Base-by-base conservation (phyloP, 2,329 filamentous ascomycete species). In the Sporothrix sp. region DNA sequence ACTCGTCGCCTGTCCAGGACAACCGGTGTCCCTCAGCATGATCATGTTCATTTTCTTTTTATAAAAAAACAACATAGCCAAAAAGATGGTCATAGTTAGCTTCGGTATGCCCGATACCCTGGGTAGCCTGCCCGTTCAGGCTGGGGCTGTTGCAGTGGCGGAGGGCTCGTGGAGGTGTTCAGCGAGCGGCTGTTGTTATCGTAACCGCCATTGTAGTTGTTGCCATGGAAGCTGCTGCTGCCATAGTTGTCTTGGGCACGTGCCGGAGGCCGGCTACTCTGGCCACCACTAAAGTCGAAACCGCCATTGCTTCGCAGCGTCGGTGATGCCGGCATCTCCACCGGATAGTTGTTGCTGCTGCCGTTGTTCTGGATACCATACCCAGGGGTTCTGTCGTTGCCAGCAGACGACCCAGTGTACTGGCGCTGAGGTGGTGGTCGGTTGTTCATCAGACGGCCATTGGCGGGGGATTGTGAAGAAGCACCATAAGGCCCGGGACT, bases 381-480 rank as follows among this genome's bases (percentile, higher is more conserved):
- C 9, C 51, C 61, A 45, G 54, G 55, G 7, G 36, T 36, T 6
- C 23, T 28, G 33, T 14, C 10, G 32, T 28, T 43, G n/a, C 38
- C 35, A 20, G 14, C 35, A 3, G 18, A 4, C 25, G 49, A 18
- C 23, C 44, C 52, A 7, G 33, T 14, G 52, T 70, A 69, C 40
- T 68, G 65, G n/a, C 67, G 61, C 33, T 61, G 58, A 6, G 68
- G 63, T 6, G 63, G 64, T 3, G 50, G 35, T n/a, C 50, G 52
- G 47, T 18, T 45, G 39, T 51, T 52, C 37, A 50, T 20, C 25
- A 45, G 33, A 4, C 45, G 32, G 30, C 23, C 39, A 16, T 33
- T 52, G 16, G 21, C 28, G 20, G 45, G 23, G 10, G 16, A n/a
- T 55, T 57, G 37, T 56, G 59, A 25, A 4, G 39, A 28, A 2